Conservation (phyloP, 495 filamentous ascomycete species). For the Massariosphaeria phaeospora region DNA sequence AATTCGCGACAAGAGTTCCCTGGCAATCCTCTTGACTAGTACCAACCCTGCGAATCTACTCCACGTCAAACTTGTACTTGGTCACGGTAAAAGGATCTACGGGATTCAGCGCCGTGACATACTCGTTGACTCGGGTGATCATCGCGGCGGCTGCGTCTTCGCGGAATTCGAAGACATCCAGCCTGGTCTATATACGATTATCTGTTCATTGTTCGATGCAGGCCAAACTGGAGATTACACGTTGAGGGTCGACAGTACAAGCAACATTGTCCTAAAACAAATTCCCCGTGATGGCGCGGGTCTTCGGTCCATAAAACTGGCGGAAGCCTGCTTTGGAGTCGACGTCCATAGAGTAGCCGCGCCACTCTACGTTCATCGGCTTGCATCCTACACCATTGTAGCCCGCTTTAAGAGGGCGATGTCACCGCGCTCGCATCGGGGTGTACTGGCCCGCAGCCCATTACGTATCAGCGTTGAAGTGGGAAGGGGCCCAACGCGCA, state of each 20-base stretch:
- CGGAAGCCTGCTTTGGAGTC: constrained; percentile 30
- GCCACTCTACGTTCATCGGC: constrained; percentile 29
- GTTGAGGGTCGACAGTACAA: constrained; percentile 62
- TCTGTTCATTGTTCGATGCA: constrained; percentile 82
- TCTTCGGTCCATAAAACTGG: constrained; percentile 42
- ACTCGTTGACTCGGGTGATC: constrained; percentile 73
- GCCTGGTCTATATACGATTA: constrained; percentile 73
- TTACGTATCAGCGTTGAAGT: constrained; percentile 61
- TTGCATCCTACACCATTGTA: constrained; percentile 18
- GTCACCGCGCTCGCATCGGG: constrained; percentile 33
- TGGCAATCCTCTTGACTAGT: constrained; percentile 70
- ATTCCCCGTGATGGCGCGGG: constrained; percentile 67
- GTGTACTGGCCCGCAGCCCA: constrained; percentile 48
- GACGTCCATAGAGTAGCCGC: constrained; percentile 32
- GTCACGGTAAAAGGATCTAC: constrained; percentile 62
- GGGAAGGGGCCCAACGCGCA: constrained; percentile 62
- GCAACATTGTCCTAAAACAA: constrained; percentile 48
- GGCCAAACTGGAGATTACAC: constrained; percentile 70
- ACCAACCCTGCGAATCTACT: constrained; percentile 56
- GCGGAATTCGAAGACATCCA: constrained; percentile 55
- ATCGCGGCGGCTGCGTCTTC: constrained; percentile 70
- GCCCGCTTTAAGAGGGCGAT: constrained; percentile 32
- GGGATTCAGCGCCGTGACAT: constrained; percentile 70
- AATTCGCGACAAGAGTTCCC: constrained; percentile 50
- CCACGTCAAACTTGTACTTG: constrained; percentile 79